These are phyloP conservation scores for Fraxinus angustifolia DNA, from an alignment of 305 asterid genomes.

Conservation along the genomic window DNA sequence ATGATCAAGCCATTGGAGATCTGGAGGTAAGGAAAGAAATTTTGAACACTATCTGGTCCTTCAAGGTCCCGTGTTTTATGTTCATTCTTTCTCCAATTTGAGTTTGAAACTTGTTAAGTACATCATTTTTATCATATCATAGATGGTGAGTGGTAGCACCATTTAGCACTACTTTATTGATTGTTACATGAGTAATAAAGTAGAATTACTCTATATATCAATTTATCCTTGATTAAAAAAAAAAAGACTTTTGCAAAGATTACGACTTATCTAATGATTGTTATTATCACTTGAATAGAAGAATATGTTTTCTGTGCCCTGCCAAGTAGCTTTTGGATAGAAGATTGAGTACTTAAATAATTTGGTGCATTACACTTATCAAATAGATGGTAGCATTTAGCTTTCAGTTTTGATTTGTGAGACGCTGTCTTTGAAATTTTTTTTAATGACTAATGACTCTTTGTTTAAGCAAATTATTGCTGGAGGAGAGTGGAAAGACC, in stretches of 20 bases:
- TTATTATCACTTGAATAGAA: background rate
- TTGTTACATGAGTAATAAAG: background rate
- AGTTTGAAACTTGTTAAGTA: conserved; percentile 12
- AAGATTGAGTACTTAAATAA: background rate
- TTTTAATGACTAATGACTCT: background rate
- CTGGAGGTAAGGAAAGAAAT: conserved; percentile 58
- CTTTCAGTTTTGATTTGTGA: background rate
- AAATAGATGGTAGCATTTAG: background rate
- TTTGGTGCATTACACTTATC: background rate
- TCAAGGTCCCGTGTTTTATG: conserved; percentile 7
- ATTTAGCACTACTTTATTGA: background rate
- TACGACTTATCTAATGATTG: background rate
- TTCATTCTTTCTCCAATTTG: conserved; percentile 10
- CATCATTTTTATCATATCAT: background rate
- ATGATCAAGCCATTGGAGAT: conserved; percentile 81
- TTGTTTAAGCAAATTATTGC: background rate
- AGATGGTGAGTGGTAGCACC: background rate
- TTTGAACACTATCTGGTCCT: conserved; percentile 12
- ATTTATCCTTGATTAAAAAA: background rate
- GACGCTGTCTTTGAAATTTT: background rate
- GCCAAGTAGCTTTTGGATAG: background rate
- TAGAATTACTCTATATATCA: background rate
- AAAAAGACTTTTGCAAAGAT: background rate
- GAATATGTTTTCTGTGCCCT: background rate
- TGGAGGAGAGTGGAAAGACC: background rate